A percentile compares a stretch with the other conserved stretches of the same genome.
phyloP scores from a whole-genome alignment of 352 stramenopile species.

The Phytophthora podocarpi region DNA sequence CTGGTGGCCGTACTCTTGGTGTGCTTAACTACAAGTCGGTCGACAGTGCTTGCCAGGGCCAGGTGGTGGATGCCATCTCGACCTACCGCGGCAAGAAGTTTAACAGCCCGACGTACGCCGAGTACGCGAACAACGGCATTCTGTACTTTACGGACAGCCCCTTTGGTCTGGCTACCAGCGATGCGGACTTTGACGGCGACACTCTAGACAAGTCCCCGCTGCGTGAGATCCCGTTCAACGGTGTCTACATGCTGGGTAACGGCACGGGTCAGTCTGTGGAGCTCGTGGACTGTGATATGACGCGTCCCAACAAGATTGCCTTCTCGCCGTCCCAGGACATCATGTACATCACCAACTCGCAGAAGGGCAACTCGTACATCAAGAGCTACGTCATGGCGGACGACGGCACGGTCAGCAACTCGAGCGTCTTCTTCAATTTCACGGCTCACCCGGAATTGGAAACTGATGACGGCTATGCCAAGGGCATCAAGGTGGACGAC shows the following conservation, averaged over 20 bases:
- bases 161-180: constrained; percentile 68
- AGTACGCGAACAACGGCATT: constrained; percentile 66
- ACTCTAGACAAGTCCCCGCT: constrained; percentile 68
- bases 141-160: constrained; percentile 85
- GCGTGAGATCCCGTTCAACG: constrained; percentile 83
- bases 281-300: constrained; percentile 76
- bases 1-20: constrained; percentile 72
- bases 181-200: constrained; percentile 64
- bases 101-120: constrained; percentile 74
- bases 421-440: constrained; percentile 81
- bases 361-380: constrained; percentile 78
- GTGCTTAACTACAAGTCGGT: constrained; percentile 68
- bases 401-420: constrained; percentile 58
- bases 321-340: constrained; percentile 72
- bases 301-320: constrained; percentile 84
- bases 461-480: constrained; percentile 61
- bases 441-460: constrained; percentile 66
- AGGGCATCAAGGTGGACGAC: constrained; percentile 77
- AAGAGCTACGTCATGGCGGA: constrained; percentile 67
- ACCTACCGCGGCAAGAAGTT: constrained; percentile 80
- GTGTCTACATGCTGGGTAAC: constrained; percentile 73
- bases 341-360: constrained; percentile 86
- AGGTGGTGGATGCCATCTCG: constrained; percentile 77
- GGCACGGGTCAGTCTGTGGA: constrained; percentile 50
- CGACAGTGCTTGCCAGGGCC: constrained; percentile 57